phyloP scores from a whole-genome alignment of 139 green algal genomes.

The Coelastrella sp. region DNA sequence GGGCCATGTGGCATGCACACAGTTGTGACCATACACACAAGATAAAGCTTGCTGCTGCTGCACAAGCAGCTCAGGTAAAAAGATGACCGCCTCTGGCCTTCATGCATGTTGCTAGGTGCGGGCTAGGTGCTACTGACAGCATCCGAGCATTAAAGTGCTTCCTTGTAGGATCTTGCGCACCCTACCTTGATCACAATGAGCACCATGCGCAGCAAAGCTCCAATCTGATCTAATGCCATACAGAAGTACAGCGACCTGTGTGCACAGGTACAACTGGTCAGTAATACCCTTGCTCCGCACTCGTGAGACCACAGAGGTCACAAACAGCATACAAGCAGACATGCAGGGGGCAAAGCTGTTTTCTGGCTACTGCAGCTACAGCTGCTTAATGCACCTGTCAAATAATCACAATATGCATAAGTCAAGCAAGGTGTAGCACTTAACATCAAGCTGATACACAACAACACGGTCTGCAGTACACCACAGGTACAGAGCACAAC shows the following conservation, averaged over 20 bases:
- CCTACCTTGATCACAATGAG: slow-evolving; percentile 54
- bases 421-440: no score
- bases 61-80: no score
- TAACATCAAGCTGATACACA: no score
- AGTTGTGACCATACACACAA: no score
- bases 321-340: no score
- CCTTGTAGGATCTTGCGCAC: background rate
- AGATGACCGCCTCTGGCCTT: no score
- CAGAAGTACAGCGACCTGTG: slow-evolving; percentile 44
- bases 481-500: background rate
- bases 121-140: background rate
- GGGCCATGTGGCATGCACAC: no score
- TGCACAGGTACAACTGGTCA: background rate
- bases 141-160: background rate
- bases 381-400: no score
- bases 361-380: no score
- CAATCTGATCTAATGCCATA: slow-evolving; percentile 50
- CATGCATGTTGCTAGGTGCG: background rate
- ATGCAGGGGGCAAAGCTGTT: no score
- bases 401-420: no score
- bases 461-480: background rate
- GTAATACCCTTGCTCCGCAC: background rate
- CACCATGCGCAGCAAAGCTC: slow-evolving; percentile 51
- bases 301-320: background rate
- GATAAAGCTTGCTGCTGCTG: no score